Evolutionary conservation across 768 basidiomycete genomes (phyloP).

Genomic region (Dioszegia hungarica): DNA sequence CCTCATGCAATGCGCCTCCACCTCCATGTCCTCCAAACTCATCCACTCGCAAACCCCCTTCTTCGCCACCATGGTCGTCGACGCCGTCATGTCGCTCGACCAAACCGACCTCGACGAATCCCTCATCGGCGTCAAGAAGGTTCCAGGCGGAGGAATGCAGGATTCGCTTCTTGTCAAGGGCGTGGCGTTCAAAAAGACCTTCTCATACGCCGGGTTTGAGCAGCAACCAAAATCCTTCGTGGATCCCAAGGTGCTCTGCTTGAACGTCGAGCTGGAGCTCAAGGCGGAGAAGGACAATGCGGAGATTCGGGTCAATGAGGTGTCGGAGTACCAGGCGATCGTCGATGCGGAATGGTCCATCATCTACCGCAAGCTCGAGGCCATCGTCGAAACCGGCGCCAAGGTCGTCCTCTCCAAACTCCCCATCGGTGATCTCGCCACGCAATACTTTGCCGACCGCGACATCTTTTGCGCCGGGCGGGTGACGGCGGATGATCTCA

Average conservation of each 20-base stretch:
- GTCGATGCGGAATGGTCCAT: conserved; percentile 99
- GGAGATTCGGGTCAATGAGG: conserved; percentile 92
- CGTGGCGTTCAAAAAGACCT: conserved; percentile 98
- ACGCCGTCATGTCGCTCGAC: conserved; percentile 88
- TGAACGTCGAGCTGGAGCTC: conserved; percentile 96
- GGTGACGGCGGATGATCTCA: conserved; percentile 80
- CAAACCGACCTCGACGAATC: conserved; percentile 91
- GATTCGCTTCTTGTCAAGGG: conserved; percentile 84
- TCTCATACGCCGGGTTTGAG: conserved; percentile 97
- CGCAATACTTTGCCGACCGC: conserved; percentile 98
- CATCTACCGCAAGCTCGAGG: conserved; percentile 93
- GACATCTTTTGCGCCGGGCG: conserved; percentile 99
- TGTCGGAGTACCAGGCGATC: conserved; percentile 97
- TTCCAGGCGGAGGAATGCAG: conserved; percentile 95
- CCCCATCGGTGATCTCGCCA: conserved; percentile 96
- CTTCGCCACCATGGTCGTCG: conserved; percentile 98
- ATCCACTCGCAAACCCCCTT: conserved; percentile 99
- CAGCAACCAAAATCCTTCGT: conserved; percentile 93
- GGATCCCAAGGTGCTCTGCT: conserved; percentile 80
- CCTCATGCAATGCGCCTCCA: conserved; percentile 91
- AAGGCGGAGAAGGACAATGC: conserved; percentile 99
- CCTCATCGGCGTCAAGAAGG: conserved; percentile 95
- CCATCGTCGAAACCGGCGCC: conserved; percentile 91
- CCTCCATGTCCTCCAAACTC: conserved; percentile 99
- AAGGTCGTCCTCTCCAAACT: conserved; percentile 97